A percentile compares a stretch with the other conserved stretches of the same genome.
Conservation (phyloP, 2,329 filamentous ascomycete genomes). For the Aureobasidium musti region DNA sequence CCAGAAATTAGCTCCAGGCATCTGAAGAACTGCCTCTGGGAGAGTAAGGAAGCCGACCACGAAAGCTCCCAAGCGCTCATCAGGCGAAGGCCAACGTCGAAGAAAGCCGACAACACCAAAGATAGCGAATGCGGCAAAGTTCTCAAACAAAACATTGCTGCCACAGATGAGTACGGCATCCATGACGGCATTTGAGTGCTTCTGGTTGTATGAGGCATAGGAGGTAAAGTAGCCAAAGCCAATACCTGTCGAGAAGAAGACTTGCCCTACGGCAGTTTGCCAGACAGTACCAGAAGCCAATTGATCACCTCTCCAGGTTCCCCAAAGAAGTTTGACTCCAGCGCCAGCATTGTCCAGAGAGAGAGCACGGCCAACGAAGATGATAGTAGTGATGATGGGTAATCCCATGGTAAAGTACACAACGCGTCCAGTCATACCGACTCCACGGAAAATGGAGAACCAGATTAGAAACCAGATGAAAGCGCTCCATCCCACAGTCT, state of each 20-base stretch:
- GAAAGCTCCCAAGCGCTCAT: conserved; percentile 56
- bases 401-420: conserved; percentile 65
- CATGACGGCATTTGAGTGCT: conserved; percentile 61
- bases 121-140: conserved; percentile 53
- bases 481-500: conserved; percentile 60
- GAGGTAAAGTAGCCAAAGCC: conserved; percentile 62
- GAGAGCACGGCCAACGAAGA: conserved; percentile 57
- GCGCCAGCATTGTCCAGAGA: conserved; percentile 58
- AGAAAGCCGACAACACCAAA: conserved; percentile 60
- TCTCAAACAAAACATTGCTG: conserved; percentile 61
- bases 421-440: conserved; percentile 59
- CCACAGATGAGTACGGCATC: conserved; percentile 59
- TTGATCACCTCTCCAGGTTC: conserved; percentile 54
- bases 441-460: conserved; percentile 61
- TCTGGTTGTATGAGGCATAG: conserved; percentile 60
- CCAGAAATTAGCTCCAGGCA: conserved; percentile 62
- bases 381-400: conserved; percentile 59
- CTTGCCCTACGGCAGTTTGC: conserved; percentile 62
- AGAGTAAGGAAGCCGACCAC: conserved; percentile 61
- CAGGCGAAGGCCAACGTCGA: conserved; percentile 46
- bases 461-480: conserved; percentile 64
- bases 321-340: conserved; percentile 55
- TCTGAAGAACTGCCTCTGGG: conserved; percentile 58
- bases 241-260: conserved; percentile 62
- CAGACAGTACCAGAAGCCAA: conserved; percentile 56